phyloP scores from a whole-genome alignment of 2,329 filamentous ascomycete species.

The Xylariaceae sp. region DNA sequence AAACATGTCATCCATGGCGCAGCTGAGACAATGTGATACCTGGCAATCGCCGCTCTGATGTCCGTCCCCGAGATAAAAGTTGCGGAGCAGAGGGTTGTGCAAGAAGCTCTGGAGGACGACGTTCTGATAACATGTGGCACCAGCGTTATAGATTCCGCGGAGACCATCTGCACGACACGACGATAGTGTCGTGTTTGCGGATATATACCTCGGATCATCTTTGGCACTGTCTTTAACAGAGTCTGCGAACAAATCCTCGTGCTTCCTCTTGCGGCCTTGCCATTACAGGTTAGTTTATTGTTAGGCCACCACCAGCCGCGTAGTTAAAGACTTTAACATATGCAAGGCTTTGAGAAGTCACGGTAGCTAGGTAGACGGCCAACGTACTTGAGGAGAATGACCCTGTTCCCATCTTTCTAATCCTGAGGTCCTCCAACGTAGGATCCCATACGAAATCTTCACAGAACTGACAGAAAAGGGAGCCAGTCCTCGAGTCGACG shows the following conservation, averaged over 20 bases:
- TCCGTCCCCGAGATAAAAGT: conserved; percentile 90
- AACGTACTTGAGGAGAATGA: conserved; percentile 67
- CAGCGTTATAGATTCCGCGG: conserved; percentile 94
- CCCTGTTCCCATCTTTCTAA: conserved; percentile 72
- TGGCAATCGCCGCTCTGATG: conserved; percentile 80
- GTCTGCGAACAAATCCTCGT: conserved; percentile 72
- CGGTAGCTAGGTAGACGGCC: not conserved
- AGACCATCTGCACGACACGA: conserved; percentile 88
- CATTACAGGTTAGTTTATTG: not conserved
- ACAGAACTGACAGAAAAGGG: conserved; percentile 81
- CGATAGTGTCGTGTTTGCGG: conserved; percentile 77
- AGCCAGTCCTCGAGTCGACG: conserved; percentile 77
- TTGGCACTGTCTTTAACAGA: conserved; percentile 54
- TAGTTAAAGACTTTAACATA: not conserved
- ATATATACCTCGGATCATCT: conserved; percentile 79
- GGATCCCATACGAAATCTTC: conserved; percentile 85
- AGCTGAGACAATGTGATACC: conserved; percentile 68
- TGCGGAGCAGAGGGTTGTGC: conserved; percentile 89
- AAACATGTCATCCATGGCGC: conserved; percentile 76
- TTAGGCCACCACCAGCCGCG: no score
- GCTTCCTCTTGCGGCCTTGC: conserved; percentile 74
- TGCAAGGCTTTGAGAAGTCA: no score
- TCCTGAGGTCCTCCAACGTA: conserved; percentile 75
- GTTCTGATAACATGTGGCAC: conserved; percentile 98
- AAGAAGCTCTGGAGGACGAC: conserved; percentile 93